Percentiles rank a stretch among this genome's conserved stretches.
Evolutionary conservation across 306 rosid genomes (phyloP).

Genomic region (Alnus rubra): DNA sequence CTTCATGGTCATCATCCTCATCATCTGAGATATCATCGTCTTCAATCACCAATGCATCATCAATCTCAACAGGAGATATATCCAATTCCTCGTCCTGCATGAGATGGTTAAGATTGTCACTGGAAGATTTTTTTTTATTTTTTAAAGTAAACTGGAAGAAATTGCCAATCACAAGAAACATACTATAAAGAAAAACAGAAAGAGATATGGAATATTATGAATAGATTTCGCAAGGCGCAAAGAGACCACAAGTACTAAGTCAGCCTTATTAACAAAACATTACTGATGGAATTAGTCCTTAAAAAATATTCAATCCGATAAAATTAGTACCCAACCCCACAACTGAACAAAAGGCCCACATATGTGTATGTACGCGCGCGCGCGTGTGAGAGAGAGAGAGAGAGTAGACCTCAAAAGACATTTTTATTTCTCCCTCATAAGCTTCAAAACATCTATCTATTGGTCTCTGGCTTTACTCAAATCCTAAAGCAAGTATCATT

Average conservation of each 20-base stretch:
- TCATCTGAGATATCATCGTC: conserved; percentile 98
- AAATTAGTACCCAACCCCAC: not conserved
- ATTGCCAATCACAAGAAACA: not conserved
- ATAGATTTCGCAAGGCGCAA: not conserved
- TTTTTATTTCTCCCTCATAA: not conserved
- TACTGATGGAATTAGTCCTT: not conserved
- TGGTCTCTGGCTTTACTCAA: not conserved
- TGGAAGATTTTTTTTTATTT: not conserved
- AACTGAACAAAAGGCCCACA: not conserved
- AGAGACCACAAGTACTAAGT: not conserved
- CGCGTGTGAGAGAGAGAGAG: not conserved
- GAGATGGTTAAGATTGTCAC: conserved; percentile 11
- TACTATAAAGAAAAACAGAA: not conserved
- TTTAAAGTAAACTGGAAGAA: not conserved
- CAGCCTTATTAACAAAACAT: not conserved
- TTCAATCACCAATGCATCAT: conserved; percentile 92
- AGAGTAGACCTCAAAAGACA: not conserved
- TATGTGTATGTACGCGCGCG: no score
- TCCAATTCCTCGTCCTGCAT: conserved; percentile 90
- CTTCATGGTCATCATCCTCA: conserved; percentile 95
- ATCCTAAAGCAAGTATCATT: not conserved
- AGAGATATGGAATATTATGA: not conserved
- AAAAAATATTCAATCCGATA: not conserved
- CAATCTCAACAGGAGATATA: conserved; percentile 85
- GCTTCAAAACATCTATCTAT: not conserved